Conservation (phyloP, 2,329 filamentous ascomycete genomes). For the Hypoxylon sp. region DNA sequence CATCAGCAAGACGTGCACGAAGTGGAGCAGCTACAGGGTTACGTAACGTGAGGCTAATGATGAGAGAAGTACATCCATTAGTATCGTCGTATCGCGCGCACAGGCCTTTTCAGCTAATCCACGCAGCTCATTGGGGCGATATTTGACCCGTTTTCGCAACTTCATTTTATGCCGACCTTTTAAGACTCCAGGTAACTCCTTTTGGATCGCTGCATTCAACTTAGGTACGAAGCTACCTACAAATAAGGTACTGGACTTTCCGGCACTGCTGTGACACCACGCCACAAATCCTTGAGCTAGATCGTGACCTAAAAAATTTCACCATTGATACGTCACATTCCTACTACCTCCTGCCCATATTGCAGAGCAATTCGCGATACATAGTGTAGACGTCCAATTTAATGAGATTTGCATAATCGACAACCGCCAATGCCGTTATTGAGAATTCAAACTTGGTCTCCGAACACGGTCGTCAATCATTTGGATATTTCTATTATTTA, state of each 20-base stretch:
- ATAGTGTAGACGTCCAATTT: constrained; percentile 26
- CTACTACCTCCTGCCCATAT: constrained; percentile 22
- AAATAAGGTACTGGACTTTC: constrained; percentile 37
- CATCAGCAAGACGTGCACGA: constrained; percentile 7
- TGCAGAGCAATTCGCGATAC: constrained; percentile 19
- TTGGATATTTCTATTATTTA: constrained; percentile 32
- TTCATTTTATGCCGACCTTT: constrained; percentile 41
- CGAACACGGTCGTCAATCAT: constrained; percentile 36
- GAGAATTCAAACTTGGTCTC: constrained; percentile 36
- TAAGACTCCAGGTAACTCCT: not conserved
- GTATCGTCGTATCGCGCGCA: constrained; percentile 24
- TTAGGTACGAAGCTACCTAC: constrained; percentile 37
- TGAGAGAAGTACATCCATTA: constrained; percentile 9
- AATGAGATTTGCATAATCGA: constrained; percentile 33
- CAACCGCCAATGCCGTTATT: constrained; percentile 35
- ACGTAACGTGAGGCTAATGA: constrained; percentile 44
- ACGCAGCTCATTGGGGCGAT: constrained; percentile 25
- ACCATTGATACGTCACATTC: constrained; percentile 44
- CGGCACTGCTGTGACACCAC: constrained; percentile 34
- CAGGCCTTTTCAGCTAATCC: constrained; percentile 10
- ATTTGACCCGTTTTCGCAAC: constrained; percentile 40
- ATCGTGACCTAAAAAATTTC: constrained; percentile 45
- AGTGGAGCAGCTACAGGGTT: constrained; percentile 29
- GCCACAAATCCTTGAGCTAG: constrained; percentile 38
- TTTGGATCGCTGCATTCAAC: constrained; percentile 16